phyloP scores from a whole-genome alignment of 352 stramenopile genomes.

The Phytophthora palmivora region DNA sequence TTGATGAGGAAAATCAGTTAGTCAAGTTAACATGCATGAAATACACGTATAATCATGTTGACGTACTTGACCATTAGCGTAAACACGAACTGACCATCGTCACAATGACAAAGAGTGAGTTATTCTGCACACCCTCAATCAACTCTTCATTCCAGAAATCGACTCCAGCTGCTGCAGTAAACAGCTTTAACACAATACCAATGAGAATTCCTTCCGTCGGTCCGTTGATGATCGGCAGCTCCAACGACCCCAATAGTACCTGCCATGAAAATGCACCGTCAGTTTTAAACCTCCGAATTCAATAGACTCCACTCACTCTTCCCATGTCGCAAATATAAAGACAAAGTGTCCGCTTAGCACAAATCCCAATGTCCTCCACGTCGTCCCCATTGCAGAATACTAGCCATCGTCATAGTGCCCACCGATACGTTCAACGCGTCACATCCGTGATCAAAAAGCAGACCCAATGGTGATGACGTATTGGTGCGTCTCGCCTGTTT shows the following conservation, averaged over 20 bases:
- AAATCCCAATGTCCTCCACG: conserved; percentile 82
- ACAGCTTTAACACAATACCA: conserved; percentile 74
- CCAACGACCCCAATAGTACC: conserved; percentile 95
- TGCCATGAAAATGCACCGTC: conserved; percentile 21
- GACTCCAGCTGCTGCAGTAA: conserved; percentile 66
- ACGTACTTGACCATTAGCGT: conserved; percentile 86
- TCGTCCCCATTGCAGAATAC: conserved; percentile 78
- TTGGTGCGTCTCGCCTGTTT: conserved; percentile 85
- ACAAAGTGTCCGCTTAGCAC: conserved; percentile 79
- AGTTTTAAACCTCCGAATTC: conserved; percentile 4
- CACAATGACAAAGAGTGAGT: conserved; percentile 80
- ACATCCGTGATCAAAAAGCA: conserved; percentile 89
- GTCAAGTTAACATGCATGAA: conserved; percentile 1
- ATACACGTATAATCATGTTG: not conserved
- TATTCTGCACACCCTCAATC: conserved; percentile 76
- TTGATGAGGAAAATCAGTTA: conserved; percentile 1
- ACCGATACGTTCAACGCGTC: conserved; percentile 87
- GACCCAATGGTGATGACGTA: conserved; percentile 77
- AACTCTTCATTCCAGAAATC: conserved; percentile 78
- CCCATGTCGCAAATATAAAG: conserved; percentile 91
- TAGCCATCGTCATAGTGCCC: conserved; percentile 83
- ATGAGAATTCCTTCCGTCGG: conserved; percentile 96
- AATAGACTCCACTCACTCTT: conserved; percentile 60
- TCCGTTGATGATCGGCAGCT: conserved; percentile 97
- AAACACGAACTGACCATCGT: conserved; percentile 62